A percentile compares a stretch with the other conserved stretches of the same genome.
These are phyloP conservation scores for Silene noctiflora DNA, from an alignment of 179 eudicot genomes.

Conservation along the genomic window DNA sequence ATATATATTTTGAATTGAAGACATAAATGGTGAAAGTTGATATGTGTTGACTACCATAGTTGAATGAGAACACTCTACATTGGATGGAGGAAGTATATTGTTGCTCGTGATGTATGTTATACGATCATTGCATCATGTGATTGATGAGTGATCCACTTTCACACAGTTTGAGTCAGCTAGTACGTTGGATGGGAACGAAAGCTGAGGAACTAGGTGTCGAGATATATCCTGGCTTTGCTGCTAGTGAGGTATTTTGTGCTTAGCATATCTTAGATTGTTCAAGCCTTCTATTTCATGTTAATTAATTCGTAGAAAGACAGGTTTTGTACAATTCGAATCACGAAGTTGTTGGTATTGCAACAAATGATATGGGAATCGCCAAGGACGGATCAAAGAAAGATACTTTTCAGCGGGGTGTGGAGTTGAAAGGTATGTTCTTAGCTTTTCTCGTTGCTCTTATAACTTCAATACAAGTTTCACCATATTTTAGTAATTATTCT, in stretches of 20 bases:
- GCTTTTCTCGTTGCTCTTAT: conserved; percentile 1
- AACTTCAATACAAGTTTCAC: background rate
- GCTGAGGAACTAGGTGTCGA: conserved; percentile 99
- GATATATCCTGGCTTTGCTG: conserved; percentile 98
- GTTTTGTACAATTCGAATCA: conserved; percentile 56
- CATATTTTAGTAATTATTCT: too few species aligned
- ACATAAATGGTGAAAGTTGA: background rate
- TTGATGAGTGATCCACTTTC: conserved; percentile 15
- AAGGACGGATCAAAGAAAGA: conserved; percentile 81
- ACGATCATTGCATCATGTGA: background rate
- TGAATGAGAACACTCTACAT: too few species aligned
- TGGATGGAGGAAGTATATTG: background rate
- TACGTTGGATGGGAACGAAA: conserved; percentile 82
- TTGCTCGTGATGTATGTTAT: conserved; percentile 2
- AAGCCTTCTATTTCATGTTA: conserved; percentile 19
- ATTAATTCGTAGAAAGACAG: conserved; percentile 38
- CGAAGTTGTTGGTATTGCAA: conserved; percentile 84
- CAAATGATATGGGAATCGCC: conserved; percentile 92
- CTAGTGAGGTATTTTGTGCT: conserved; percentile 74
- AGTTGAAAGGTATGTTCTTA: conserved; percentile 62
- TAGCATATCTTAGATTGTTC: conserved; percentile 13
- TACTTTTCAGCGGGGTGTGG: conserved; percentile 90
- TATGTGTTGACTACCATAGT: background rate
- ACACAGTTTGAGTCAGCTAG: conserved; percentile 88
- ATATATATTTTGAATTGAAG: too few species aligned